Evolutionary conservation across 2,329 filamentous ascomycete genomes (phyloP), one percentile per base, ranked within the genome.

Genomic region (Phialophora tarda): DNA sequence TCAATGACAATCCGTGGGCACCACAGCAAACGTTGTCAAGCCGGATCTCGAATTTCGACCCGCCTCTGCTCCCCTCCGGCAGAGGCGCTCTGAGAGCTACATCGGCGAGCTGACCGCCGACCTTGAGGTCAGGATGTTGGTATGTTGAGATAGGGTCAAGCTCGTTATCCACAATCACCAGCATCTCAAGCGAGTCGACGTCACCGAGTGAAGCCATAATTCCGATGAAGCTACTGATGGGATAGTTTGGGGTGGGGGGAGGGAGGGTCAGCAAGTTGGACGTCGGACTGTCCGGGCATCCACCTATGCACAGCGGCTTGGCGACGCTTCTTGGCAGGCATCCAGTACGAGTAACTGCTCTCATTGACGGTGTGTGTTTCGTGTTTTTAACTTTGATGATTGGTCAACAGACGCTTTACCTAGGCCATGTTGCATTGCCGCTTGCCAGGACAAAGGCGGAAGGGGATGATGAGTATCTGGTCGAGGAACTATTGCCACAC

Each of bases 121-220:
- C 74, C 26, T 80, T 74, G 53, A 84, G 77, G 1, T 78, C 79
- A 7, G 80, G 76, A 23, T 81, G 78, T 0, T 81, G 75, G 21
- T 79, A 77, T 1, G 81, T 78, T 1, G 83, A 85, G 64, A 86
- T 79, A 3, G 82, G 79, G 69, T 86, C 83, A 50, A 85, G 76
- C 66, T 86, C 84, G 75, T 86, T 83, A 73, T 85, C 82, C 64
- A 86, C 79, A 64, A 86, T 81, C 34, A 85, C 78, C 4, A 78
- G 74, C 26, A 83, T 80, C 38, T 84, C 82, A 30, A 85, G 76
- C 4, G 75, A 74, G 72, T 83, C 82, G n/a, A 83, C 68, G 68
- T 81, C 79, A 56, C 76, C 74, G 48, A 80, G 72, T 14, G 71
- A 56, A 66, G 34, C 21, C 63, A 67, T 67, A 56, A 48, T 61